These are phyloP conservation scores for Xanthoparmelia taractica DNA, from an alignment of 495 filamentous ascomycete genomes.

Conservation along the genomic window DNA sequence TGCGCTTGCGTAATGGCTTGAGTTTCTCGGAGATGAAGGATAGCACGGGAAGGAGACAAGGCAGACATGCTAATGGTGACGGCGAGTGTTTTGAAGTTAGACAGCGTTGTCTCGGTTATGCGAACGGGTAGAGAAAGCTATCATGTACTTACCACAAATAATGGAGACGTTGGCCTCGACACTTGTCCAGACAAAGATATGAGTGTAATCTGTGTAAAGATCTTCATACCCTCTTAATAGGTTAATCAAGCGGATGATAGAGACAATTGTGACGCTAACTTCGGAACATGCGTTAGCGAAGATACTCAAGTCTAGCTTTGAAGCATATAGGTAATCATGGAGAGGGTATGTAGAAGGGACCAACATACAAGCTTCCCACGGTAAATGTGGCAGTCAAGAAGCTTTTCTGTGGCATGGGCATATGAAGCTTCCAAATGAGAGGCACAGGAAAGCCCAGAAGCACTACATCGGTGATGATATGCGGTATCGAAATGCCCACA, in stretches of 20 bases:
- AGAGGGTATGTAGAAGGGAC: neutral
- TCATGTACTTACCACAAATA: constrained; percentile 15
- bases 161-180: constrained; percentile 14
- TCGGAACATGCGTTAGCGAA: neutral
- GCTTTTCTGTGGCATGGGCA: constrained; percentile 30
- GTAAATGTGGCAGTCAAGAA: constrained; percentile 20
- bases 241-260: constrained; percentile 7
- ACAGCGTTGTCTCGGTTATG: neutral
- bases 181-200: constrained; percentile 3
- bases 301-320: neutral
- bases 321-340: neutral
- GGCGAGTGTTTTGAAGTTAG: neutral
- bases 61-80: constrained; percentile 13
- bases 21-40: constrained; percentile 3
- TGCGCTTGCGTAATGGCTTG: constrained; percentile 3
- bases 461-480: constrained; percentile 35
- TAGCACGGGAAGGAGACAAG: constrained; percentile 5
- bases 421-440: constrained; percentile 34
- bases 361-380: constrained; percentile 18
- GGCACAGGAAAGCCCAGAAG: constrained; percentile 38
- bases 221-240: neutral
- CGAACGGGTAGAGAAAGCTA: neutral
- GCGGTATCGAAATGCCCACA: constrained; percentile 22
- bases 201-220: no score
- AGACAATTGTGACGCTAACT: constrained; percentile 15